Evolutionary conservation across 2,329 filamentous ascomycete species (phyloP).

Genomic region (Bisporella sp.): DNA sequence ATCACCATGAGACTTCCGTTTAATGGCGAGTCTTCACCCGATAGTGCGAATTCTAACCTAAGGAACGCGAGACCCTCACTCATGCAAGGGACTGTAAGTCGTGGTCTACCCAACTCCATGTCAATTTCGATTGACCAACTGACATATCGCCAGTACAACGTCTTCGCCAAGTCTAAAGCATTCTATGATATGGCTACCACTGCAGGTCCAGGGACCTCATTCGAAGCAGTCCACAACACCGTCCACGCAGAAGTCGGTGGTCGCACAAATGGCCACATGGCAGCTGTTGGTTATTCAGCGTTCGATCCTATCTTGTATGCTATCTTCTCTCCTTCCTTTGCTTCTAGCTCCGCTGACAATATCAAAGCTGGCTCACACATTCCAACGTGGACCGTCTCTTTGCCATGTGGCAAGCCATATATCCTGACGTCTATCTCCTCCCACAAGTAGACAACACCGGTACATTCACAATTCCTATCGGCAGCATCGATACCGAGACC

Average conservation of each 20-base stretch:
- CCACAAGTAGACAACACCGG: conserved; percentile 24
- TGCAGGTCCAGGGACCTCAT: conserved; percentile 30
- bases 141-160: not conserved
- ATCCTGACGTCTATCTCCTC: conserved; percentile 25
- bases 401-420: conserved; percentile 41
- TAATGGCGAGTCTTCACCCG: no score
- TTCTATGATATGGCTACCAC: conserved; percentile 27
- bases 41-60: no score
- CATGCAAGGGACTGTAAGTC: no score
- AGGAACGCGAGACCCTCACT: no score
- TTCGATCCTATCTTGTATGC: conserved; percentile 42
- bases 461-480: conserved; percentile 24
- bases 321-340: not conserved
- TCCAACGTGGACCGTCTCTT: conserved; percentile 55
- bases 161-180: conserved; percentile 27
- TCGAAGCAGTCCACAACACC: conserved; percentile 38
- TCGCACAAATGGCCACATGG: conserved; percentile 29
- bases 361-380: conserved; percentile 41
- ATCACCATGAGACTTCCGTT: no score
- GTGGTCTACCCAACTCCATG: not conserved
- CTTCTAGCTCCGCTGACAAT: not conserved
- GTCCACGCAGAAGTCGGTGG: conserved; percentile 35
- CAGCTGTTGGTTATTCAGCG: conserved; percentile 33
- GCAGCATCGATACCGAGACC: conserved; percentile 21
- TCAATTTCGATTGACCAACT: not conserved